Conservation (phyloP, 257 asterid species). For the Solanum tarapatanum region DNA sequence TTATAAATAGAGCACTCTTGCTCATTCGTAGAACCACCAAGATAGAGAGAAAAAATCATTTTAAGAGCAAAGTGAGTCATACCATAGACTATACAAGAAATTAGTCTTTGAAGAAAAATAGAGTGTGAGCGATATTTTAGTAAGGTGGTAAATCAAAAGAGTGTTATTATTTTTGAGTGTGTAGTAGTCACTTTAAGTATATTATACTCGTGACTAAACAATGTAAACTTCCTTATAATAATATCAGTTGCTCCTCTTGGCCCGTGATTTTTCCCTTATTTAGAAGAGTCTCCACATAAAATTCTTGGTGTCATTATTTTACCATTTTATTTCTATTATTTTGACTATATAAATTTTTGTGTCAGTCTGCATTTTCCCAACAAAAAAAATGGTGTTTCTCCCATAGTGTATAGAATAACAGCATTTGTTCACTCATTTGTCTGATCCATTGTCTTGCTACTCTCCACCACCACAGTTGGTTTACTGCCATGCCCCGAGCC, state of each 20-base stretch:
- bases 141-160: too few species aligned
- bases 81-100: neutral
- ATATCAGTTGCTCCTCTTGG: neutral
- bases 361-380: neutral
- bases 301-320: neutral
- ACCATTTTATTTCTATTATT: neutral
- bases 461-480: too few species aligned
- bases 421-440: too few species aligned
- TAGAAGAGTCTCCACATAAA: neutral
- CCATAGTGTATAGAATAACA: neutral
- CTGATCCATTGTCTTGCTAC: too few species aligned
- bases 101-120: neutral
- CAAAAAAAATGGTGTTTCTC: neutral
- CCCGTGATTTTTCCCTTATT: neutral
- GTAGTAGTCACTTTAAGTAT: neutral
- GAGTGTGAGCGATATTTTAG: neutral
- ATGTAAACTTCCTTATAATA: neutral
- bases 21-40: neutral
- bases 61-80: neutral
- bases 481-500: too few species aligned
- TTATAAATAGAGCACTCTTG: too few species aligned
- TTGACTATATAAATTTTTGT: neutral
- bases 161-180: neutral
- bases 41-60: neutral
- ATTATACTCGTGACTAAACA: neutral